Percentiles rank a stretch among this genome's conserved stretches.
These are phyloP conservation scores for Hymenochaete sp. DNA, from an alignment of 1,284 basidiomycete genomes.

Conservation along the genomic window DNA sequence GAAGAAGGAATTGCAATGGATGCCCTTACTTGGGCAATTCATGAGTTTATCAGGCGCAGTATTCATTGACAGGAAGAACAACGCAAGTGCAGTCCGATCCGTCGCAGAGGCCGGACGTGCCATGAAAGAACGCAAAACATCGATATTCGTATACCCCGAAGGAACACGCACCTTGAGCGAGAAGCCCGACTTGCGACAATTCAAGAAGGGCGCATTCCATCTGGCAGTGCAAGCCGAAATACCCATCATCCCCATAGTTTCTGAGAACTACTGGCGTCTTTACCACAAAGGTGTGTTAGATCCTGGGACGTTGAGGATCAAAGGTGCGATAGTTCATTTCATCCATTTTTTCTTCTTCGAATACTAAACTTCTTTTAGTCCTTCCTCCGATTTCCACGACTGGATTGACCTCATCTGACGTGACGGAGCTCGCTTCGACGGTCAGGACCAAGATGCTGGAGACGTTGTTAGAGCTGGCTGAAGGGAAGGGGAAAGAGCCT, in stretches of 20 bases:
- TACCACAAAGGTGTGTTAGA: constrained; percentile 78
- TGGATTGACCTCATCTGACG: constrained; percentile 60
- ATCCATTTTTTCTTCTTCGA: constrained; percentile 10
- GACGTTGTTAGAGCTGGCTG: constrained; percentile 49
- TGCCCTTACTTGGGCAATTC: constrained; percentile 85
- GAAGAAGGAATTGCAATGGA: constrained; percentile 85
- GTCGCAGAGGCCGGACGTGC: constrained; percentile 71
- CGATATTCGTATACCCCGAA: constrained; percentile 89
- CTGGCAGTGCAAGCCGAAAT: constrained; percentile 85
- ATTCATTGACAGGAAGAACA: constrained; percentile 88
- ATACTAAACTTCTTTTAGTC: constrained; percentile 35
- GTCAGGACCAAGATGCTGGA: constrained; percentile 69
- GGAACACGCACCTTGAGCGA: constrained; percentile 77
- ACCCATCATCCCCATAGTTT: constrained; percentile 86
- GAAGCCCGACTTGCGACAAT: constrained; percentile 64
- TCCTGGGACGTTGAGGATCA: constrained; percentile 69
- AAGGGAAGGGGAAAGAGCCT: constrained; percentile 11
- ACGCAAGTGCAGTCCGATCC: constrained; percentile 65
- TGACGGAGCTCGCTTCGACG: constrained; percentile 49
- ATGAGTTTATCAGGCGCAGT: constrained; percentile 89
- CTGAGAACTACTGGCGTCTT: constrained; percentile 88
- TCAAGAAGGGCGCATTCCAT: constrained; percentile 99
- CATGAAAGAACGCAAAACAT: constrained; percentile 71
- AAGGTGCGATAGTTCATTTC: constrained; percentile 46
- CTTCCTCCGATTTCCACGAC: constrained; percentile 69